These are phyloP conservation scores for Tremella yokohamensis DNA, from an alignment of 768 basidiomycete genomes.

Conservation along the genomic window DNA sequence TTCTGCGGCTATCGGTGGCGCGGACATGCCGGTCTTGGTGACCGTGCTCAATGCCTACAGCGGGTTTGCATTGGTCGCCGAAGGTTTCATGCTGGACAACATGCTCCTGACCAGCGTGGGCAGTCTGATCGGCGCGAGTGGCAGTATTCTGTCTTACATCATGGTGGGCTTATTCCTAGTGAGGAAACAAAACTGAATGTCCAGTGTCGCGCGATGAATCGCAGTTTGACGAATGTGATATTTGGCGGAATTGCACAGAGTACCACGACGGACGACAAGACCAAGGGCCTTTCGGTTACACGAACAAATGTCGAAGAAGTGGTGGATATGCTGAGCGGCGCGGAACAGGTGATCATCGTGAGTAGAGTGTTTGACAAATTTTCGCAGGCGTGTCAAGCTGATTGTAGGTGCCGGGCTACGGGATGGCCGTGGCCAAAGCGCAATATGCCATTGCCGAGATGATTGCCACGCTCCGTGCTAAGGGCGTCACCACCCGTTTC, in stretches of 20 bases:
- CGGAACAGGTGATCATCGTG: slow-evolving; percentile 72
- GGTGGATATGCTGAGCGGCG: slow-evolving; percentile 69
- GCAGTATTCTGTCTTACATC: slow-evolving; percentile 85
- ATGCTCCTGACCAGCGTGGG: slow-evolving; percentile 77
- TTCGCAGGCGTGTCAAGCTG: not conserved
- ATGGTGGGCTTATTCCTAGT: slow-evolving; percentile 60
- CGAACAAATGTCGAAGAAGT: slow-evolving; percentile 76
- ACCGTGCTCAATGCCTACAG: slow-evolving; percentile 88
- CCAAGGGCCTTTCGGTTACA: slow-evolving; percentile 71
- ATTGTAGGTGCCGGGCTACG: slow-evolving; percentile 61
- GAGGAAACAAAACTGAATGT: not conserved
- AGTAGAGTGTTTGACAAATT: not conserved
- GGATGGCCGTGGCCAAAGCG: slow-evolving; percentile 89
- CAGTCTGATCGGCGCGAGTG: slow-evolving; percentile 82
- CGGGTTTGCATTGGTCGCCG: slow-evolving; percentile 84
- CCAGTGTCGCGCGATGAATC: slow-evolving; percentile 89
- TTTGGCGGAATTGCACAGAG: slow-evolving; percentile 75
- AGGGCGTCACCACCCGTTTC: slow-evolving; percentile 64
- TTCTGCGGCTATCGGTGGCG: slow-evolving; percentile 86
- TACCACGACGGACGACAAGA: slow-evolving; percentile 57
- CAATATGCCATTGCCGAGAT: slow-evolving; percentile 75
- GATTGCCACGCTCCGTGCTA: slow-evolving; percentile 65
- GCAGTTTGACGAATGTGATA: slow-evolving; percentile 75
- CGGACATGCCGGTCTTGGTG: slow-evolving; percentile 91
- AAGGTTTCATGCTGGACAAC: slow-evolving; percentile 89